phyloP scores from a whole-genome alignment of 768 basidiomycete species.

The Leccinellum albellum region DNA sequence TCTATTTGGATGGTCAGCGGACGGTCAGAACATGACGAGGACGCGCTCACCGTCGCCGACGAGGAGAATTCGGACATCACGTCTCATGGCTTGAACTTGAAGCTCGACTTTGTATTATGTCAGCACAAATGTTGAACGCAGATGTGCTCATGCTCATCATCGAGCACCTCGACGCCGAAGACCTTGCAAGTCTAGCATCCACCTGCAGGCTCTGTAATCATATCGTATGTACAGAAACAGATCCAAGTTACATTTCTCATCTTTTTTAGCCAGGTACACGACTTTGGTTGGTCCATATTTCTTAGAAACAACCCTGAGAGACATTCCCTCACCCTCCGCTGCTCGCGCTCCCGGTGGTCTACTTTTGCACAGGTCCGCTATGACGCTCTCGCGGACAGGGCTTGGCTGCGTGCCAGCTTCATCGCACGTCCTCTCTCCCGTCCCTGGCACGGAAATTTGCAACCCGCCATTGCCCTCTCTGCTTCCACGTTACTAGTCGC shows the following conservation, averaged over 20 bases:
- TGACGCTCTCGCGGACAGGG: slow-evolving; percentile 46
- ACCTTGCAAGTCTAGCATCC: slow-evolving; percentile 34
- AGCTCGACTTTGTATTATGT: slow-evolving; percentile 11
- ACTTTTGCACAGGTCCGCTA: slow-evolving; percentile 45
- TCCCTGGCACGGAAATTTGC: slow-evolving; percentile 54
- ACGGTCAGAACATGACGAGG: not conserved
- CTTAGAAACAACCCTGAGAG: slow-evolving; percentile 45
- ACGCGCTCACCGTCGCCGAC: slow-evolving; percentile 81
- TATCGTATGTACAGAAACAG: slow-evolving; percentile 35
- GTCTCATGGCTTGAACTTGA: slow-evolving; percentile 57
- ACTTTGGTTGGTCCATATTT: slow-evolving; percentile 58
- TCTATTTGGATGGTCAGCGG: slow-evolving; percentile 45
- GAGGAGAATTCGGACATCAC: slow-evolving; percentile 91
- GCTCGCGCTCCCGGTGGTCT: slow-evolving; percentile 43
- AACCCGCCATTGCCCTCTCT: slow-evolving; percentile 55
- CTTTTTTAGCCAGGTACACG: slow-evolving; percentile 43
- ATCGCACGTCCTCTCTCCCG: slow-evolving; percentile 62
- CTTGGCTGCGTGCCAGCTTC: slow-evolving; percentile 51
- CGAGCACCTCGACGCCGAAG: slow-evolving; percentile 40
- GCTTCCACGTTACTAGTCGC: slow-evolving; percentile 55
- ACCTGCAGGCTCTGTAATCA: slow-evolving; percentile 29
- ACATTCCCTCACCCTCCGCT: slow-evolving; percentile 49
- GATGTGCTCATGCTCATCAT: slow-evolving; percentile 58
- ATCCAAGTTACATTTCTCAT: not conserved
- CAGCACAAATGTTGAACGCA: slow-evolving; percentile 38